Percentiles rank a stretch among this genome's conserved stretches.
phyloP scores from a whole-genome alignment of 164 flowering plant genomes.

The Echeveria elegans region DNA sequence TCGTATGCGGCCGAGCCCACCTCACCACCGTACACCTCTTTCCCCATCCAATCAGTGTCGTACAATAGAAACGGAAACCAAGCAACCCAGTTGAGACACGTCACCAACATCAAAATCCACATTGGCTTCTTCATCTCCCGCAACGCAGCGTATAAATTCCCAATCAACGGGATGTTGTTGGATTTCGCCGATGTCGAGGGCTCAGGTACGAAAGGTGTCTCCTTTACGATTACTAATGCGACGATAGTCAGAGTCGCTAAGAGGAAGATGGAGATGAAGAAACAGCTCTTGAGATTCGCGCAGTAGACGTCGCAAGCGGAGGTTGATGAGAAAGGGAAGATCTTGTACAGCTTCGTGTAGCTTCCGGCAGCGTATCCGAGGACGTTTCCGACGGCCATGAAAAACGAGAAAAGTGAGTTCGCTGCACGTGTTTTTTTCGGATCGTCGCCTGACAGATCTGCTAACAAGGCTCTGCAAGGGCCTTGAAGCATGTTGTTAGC shows the following conservation, averaged over 20 bases:
- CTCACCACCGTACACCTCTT: constrained; percentile 65
- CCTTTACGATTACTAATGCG: constrained; percentile 32
- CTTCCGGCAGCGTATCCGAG: constrained; percentile 72
- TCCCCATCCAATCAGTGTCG: constrained; percentile 47
- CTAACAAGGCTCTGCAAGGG: background rate
- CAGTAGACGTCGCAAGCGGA: constrained; percentile 63
- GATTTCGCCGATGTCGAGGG: background rate
- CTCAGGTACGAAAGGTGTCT: constrained; percentile 10
- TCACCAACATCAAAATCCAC: constrained; percentile 41
- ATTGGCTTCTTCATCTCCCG: constrained; percentile 17
- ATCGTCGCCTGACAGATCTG: constrained; percentile 1
- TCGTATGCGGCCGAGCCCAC: constrained; percentile 22
- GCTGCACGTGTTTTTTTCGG: constrained; percentile 27
- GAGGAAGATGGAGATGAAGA: constrained; percentile 47
- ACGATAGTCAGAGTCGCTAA: constrained; percentile 27
- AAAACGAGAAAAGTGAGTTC: constrained; percentile 42
- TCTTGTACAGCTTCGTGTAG: constrained; percentile 28
- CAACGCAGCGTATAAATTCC: constrained; percentile 34
- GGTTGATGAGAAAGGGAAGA: constrained; percentile 56
- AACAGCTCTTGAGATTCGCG: constrained; percentile 67
- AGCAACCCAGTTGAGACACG: constrained; percentile 70
- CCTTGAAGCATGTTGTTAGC: constrained; percentile 5
- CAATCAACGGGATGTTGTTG: constrained; percentile 22
- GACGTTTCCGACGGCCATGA: constrained; percentile 82
- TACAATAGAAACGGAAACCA: constrained; percentile 75